Evolutionary conservation across 202 grass and related monocot species (phyloP), one percentile per base, ranked within the genome.

Genomic region (Eragrostis tef): DNA sequence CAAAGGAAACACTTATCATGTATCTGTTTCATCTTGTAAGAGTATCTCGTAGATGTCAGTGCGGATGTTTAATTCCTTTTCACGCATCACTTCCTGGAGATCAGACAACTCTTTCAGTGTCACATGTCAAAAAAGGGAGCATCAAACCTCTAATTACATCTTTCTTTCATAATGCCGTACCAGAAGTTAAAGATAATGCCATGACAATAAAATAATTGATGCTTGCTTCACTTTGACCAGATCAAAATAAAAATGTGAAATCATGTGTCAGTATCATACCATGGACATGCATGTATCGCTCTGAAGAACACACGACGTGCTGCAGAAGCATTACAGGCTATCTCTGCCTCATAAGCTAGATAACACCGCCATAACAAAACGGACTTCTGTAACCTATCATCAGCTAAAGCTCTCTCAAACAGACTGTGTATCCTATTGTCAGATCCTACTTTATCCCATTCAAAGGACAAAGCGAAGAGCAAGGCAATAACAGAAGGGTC

Each of bases 221-320:
- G 3, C 17, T 52, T 64, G 47, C 42, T 24, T 22, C n/a, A 65
- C 41, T 17, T 64, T 64, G 26, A 39, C 34, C 29, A 82, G 21
- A 74, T 10, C 9, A 77, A 77, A 14, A 71, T 66, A 27, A 78
- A 77, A 71, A 27, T 68, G 46, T 12, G 70, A 29, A 17, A 25
- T 42, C 58, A 77, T 50, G 17, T 57, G 62, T 78, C 31, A 80
- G 50, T 8, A 5, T 3, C 74, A 50, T 95, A 95, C 95, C 95
- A 98, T 42, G 95, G 95, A 80, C 92, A 98, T 67, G 95, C 82
- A 85, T 98, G 95, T 91, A 98, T 98, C 71, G 95, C 95, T 91
- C 95, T 94, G 83, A 95, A 98, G 74, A 98, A 94, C 45, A 95
- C 89, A 73, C 90, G 87, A 34, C 88, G 90, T 59, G 95, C 92